Conservation (phyloP, 495 filamentous ascomycete genomes). For the Poronia punctata region DNA sequence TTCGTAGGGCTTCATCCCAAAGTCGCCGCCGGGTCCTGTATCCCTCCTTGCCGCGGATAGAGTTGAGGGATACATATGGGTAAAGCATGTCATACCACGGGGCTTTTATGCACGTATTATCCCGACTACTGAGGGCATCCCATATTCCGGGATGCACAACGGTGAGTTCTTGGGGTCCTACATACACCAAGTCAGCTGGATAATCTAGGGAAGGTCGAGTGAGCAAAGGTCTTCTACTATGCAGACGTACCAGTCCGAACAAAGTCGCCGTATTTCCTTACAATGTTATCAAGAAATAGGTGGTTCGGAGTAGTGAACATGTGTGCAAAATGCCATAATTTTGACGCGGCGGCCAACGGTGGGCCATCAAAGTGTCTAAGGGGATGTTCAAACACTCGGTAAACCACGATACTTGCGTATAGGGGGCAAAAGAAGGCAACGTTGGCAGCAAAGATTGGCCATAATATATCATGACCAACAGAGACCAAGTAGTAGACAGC, state of each 20-base stretch:
- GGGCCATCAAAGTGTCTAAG: slow-evolving; percentile 33
- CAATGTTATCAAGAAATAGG: slow-evolving; percentile 1
- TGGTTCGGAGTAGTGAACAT: slow-evolving; percentile 1
- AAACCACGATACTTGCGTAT: slow-evolving; percentile 30
- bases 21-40: slow-evolving; percentile 31
- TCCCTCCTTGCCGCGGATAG: slow-evolving; percentile 21
- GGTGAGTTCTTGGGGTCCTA: slow-evolving; percentile 8
- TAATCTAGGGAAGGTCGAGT: background rate
- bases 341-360: slow-evolving; percentile 21
- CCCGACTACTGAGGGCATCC: slow-evolving; percentile 11
- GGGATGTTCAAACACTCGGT: slow-evolving; percentile 34
- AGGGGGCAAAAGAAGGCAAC: slow-evolving; percentile 12
- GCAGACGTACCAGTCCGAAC: slow-evolving; percentile 5
- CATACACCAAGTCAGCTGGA: background rate
- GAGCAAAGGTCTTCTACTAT: too few species aligned
- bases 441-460: background rate
- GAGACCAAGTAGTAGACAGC: background rate
- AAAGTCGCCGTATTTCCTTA: slow-evolving; percentile 1
- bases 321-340: slow-evolving; percentile 18
- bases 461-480: background rate
- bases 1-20: slow-evolving; percentile 31
- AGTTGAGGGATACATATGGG: slow-evolving; percentile 21
- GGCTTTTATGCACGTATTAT: slow-evolving; percentile 25
- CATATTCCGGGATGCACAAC: slow-evolving; percentile 2
- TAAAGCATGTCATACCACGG: slow-evolving; percentile 26